Percentiles rank a stretch among this genome's conserved stretches.
Evolutionary conservation across 176 grass and related monocot genomes (phyloP).

Genomic region (Carex pumila): DNA sequence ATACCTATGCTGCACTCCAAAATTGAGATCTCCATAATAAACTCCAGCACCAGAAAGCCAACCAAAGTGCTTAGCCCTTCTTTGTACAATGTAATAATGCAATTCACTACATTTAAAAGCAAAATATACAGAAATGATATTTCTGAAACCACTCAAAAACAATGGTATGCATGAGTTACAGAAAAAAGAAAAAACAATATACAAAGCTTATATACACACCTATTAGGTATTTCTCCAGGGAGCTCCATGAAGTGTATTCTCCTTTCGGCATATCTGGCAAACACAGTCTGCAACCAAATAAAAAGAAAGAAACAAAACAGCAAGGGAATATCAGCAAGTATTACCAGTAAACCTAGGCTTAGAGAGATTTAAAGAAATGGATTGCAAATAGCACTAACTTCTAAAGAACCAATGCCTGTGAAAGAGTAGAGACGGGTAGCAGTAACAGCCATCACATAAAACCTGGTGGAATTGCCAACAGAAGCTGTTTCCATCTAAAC

Average conservation of each 20-base stretch:
- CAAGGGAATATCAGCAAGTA: neutral
- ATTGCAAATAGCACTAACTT: conserved; percentile 38
- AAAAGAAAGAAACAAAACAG: neutral
- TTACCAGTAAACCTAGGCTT: conserved; percentile 1
- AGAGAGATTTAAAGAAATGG: neutral
- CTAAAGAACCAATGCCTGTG: conserved; percentile 84
- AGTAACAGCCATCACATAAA: conserved; percentile 92
- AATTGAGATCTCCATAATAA: conserved; percentile 92
- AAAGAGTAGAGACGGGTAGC: conserved; percentile 87
- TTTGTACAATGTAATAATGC: conserved; percentile 93
- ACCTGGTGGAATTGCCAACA: conserved; percentile 46
- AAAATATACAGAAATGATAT: conserved; percentile 17
- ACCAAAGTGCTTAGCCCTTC: conserved; percentile 93
- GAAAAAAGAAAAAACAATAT: neutral
- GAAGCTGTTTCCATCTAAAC: conserved; percentile 73
- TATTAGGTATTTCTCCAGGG: conserved; percentile 94
- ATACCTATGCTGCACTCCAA: conserved; percentile 92
- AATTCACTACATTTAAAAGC: conserved; percentile 57
- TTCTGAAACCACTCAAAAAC: neutral
- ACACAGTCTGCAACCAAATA: conserved; percentile 56
- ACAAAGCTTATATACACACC: conserved; percentile 28
- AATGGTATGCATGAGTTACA: neutral
- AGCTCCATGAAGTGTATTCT: conserved; percentile 96
- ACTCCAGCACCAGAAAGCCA: conserved; percentile 99
- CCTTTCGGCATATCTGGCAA: conserved; percentile 74